Evolutionary conservation across 768 basidiomycete genomes (phyloP), one percentile per base, ranked within the genome.

Genomic region (Sporobolomyces phaffii): DNA sequence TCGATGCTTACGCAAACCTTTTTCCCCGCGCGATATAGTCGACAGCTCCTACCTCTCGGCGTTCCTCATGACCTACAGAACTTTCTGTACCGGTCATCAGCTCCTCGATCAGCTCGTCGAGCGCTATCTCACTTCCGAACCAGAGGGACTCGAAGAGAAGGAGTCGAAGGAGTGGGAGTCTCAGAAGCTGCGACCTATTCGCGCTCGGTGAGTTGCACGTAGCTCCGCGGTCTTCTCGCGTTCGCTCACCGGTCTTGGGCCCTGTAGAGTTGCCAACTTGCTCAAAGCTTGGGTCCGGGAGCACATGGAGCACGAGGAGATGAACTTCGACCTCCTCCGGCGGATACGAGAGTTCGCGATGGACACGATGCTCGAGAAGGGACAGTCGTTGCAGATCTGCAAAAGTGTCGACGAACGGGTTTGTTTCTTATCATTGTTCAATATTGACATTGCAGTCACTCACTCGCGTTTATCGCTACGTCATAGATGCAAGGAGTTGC

Each of bases 11-110:
- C 24, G 29, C 61, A n/a, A n/a, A n/a, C n/a, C n/a, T n/a, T 58
- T 88, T 88, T 40, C 8, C 20, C 1, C 28, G 17, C 13, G 15
- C 10, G 7, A 1, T 2, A 8, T 52, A 96, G 77, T 83, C 86
- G 1, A 83, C 84, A 10, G 94, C 87, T 78, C 88, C 83, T 77
- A 86, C 87, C 49, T 73, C 6, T 69, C 68, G 76, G 87, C 92
- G 1, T 98, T 98, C 83, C 79, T 98, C 70, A 87, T 96, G 84
- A 96, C 94, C 1, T 96, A 90, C 81, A 90, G 92, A 75, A 92
- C 91, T 1, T 97, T 98, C 78, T 90, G 89, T 20, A 86, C 86
- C 8, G 80, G 89, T 49, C 84, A 89, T 62, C 87, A 91, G 52
- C 80, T 98, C 13, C 87, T 94, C 60, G 86, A 91, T 64, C 81